Conservation (phyloP, 257 asterid species). For the Cynanchum wilfordii region DNA sequence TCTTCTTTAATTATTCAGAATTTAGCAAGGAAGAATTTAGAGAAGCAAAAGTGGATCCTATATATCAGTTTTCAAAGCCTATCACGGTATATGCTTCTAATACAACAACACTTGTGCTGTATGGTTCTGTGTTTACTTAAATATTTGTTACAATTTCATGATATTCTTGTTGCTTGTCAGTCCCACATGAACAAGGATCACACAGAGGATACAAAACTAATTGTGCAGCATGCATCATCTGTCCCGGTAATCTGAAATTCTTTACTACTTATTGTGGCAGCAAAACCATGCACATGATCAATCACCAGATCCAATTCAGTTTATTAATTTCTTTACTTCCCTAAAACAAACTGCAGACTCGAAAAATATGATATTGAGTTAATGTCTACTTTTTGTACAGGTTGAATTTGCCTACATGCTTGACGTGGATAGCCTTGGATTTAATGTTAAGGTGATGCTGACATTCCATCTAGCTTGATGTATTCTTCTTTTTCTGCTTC, state of each 20-base stretch:
- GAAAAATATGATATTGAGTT: background rate
- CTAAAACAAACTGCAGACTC: background rate
- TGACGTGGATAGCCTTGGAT: conserved; percentile 88
- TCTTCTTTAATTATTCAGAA: conserved; percentile 41
- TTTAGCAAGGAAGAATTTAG: conserved; percentile 68
- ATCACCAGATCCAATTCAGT: background rate
- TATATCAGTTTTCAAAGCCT: conserved; percentile 83
- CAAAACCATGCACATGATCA: background rate
- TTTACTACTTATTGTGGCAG: background rate
- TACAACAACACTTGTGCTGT: background rate
- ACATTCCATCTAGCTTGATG: conserved; percentile 2
- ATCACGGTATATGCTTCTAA: conserved; percentile 49
- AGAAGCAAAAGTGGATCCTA: conserved; percentile 76
- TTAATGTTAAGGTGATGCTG: conserved; percentile 73
- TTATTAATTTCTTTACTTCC: too few species aligned
- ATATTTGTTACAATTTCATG: conserved; percentile 4
- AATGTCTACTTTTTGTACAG: conserved; percentile 35
- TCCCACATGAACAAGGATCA: conserved; percentile 99
- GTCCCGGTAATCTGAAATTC: conserved; percentile 53
- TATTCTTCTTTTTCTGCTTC: background rate
- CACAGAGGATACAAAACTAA: conserved; percentile 74
- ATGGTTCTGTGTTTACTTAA: background rate
- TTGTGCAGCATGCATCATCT: conserved; percentile 75
- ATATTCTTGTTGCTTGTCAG: conserved; percentile 32
- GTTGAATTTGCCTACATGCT: conserved; percentile 76